Evolutionary conservation across 192 early-diverging fungal species (phyloP).

Genomic region (Coemansia umbellata): DNA sequence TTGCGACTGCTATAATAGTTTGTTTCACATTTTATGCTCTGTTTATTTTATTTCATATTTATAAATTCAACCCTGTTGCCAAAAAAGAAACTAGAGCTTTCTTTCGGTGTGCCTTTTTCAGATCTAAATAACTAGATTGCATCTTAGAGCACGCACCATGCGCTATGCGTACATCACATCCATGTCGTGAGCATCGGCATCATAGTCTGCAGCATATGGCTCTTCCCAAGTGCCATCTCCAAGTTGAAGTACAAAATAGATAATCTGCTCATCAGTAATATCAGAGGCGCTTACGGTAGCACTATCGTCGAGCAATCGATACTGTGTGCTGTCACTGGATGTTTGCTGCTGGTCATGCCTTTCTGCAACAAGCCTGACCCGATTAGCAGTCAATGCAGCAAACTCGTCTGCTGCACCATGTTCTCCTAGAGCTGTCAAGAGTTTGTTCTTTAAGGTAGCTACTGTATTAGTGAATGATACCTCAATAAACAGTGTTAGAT

Average conservation of each 20-base stretch:
- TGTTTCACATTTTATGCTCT: too few relatives aligned
- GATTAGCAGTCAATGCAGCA: conserved; percentile 1
- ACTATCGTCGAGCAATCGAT: conserved; percentile 15
- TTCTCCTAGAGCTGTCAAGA: conserved; percentile 25
- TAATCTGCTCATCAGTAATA: conserved; percentile 18
- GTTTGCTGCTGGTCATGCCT: not conserved
- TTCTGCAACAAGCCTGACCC: conserved; percentile 17
- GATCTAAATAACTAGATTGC: too few relatives aligned
- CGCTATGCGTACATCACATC: conserved; percentile 5
- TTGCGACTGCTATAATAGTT: too few relatives aligned
- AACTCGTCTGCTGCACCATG: conserved; percentile 17
- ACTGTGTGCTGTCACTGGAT: not conserved
- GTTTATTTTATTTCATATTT: too few relatives aligned
- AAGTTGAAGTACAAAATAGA: conserved; percentile 26
- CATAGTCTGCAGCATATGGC: conserved; percentile 24
- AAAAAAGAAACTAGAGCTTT: too few relatives aligned
- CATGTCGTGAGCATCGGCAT: conserved; percentile 33
- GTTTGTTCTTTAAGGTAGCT: conserved; percentile 7
- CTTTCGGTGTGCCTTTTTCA: too few relatives aligned
- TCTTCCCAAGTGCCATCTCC: conserved; percentile 39
- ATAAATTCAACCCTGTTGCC: too few relatives aligned
- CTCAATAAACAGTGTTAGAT: conserved; percentile 33
- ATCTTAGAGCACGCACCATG: too few relatives aligned
- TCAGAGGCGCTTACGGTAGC: conserved; percentile 5
- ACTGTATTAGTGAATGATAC: conserved; percentile 9